A percentile compares a stretch with the other conserved stretches of the same genome.
phyloP scores from a whole-genome alignment of 441 rosid genomes.

The Gossypium schwendimanii region DNA sequence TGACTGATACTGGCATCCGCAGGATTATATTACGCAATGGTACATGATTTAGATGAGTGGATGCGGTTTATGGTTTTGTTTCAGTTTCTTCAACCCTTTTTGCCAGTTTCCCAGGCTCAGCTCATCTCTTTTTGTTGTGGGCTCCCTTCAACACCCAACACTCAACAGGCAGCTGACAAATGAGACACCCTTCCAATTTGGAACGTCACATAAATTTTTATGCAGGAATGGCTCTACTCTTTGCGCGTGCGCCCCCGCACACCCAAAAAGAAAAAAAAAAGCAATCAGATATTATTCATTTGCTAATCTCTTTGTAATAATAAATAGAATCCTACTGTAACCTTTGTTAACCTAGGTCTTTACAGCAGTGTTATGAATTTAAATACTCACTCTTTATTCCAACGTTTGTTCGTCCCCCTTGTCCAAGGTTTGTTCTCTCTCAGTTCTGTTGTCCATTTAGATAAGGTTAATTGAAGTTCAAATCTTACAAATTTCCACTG shows the following conservation, averaged over 20 bases:
- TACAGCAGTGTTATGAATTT: not conserved
- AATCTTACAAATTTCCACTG: not conserved
- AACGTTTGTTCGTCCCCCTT: not conserved
- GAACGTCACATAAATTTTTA: conserved; percentile 17
- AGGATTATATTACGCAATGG: too few relatives aligned
- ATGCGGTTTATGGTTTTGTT: too few relatives aligned
- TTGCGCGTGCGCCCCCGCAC: conserved; percentile 17
- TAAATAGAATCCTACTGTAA: conserved; percentile 18
- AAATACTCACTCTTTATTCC: not conserved
- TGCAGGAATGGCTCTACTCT: conserved; percentile 13
- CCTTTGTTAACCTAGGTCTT: conserved; percentile 25
- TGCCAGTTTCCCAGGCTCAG: too few relatives aligned
- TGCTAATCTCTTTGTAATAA: conserved; percentile 36
- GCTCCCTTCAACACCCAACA: too few relatives aligned
- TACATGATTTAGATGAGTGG: too few relatives aligned
- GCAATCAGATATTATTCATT: conserved; percentile 16
- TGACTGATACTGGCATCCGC: conserved; percentile 30
- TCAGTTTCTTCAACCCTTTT: too few relatives aligned
- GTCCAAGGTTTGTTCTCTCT: not conserved
- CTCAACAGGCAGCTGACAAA: too few relatives aligned
- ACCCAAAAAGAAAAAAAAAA: conserved; percentile 13
- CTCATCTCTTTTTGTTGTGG: too few relatives aligned
- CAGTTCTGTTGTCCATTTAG: not conserved
- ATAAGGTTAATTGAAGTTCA: not conserved
- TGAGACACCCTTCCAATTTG: conserved; percentile 9